Evolutionary conservation across 2,329 filamentous ascomycete species (phyloP).

Genomic region (Paecilomyces fulvus): DNA sequence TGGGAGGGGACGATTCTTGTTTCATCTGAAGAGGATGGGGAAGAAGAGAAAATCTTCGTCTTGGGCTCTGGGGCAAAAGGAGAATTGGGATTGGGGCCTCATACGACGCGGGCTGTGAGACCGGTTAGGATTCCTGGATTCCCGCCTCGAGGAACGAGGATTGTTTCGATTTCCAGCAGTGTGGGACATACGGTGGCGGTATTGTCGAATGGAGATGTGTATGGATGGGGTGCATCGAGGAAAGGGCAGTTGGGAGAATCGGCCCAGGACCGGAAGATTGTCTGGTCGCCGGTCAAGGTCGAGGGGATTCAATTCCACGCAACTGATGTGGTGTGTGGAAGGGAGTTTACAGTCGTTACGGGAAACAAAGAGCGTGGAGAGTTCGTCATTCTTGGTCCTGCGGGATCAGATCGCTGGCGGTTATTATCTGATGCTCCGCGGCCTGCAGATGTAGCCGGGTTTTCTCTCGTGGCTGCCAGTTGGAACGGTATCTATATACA

Average conservation of each 20-base stretch:
- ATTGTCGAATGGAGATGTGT: conserved; percentile 65
- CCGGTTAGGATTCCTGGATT: conserved; percentile 52
- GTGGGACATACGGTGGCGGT: conserved; percentile 72
- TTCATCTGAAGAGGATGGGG: conserved; percentile 32
- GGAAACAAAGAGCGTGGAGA: conserved; percentile 46
- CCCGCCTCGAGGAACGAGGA: conserved; percentile 49
- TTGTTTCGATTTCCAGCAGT: conserved; percentile 61
- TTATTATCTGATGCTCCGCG: conserved; percentile 51
- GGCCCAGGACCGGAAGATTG: conserved; percentile 35
- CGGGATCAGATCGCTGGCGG: conserved; percentile 53
- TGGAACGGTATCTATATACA: conserved; percentile 78
- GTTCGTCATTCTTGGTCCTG: conserved; percentile 60
- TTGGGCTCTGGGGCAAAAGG: conserved; percentile 62
- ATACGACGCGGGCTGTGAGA: conserved; percentile 17
- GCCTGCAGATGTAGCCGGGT: conserved; percentile 39
- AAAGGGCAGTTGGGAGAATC: conserved; percentile 72
- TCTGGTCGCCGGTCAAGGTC: conserved; percentile 56
- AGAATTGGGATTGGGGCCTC: conserved; percentile 57
- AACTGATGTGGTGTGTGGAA: conserved; percentile 62
- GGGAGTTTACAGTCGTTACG: conserved; percentile 75
- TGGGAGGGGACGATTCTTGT: conserved; percentile 69
- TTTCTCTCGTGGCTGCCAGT: conserved; percentile 64
- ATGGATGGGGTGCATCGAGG: conserved; percentile 80
- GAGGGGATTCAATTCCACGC: conserved; percentile 53
- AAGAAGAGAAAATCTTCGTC: conserved; percentile 44